phyloP scores from a whole-genome alignment of 129 eudicot genomes.

The Lactuca sativa region DNA sequence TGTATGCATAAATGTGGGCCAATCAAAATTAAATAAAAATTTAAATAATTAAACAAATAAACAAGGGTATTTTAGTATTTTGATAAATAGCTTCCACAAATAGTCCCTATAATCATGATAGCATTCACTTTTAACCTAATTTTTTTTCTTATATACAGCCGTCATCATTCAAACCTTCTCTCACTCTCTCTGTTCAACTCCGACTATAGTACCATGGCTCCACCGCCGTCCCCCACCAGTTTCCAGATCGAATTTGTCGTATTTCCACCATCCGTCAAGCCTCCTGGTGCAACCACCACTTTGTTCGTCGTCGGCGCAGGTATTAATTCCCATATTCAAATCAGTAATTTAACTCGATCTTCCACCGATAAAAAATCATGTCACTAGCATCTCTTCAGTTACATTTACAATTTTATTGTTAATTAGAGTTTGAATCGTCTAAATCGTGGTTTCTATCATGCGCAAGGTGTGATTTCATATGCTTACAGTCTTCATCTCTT shows the following conservation, averaged over 20 bases:
- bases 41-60: too few species aligned
- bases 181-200: too few species aligned
- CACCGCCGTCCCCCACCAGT: constrained; percentile 37
- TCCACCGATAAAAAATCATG: neutral
- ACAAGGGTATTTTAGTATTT: too few species aligned
- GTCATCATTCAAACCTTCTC: too few species aligned
- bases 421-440: neutral
- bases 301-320: constrained; percentile 96
- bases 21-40: too few species aligned
- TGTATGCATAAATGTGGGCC: too few species aligned
- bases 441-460: constrained; percentile 13
- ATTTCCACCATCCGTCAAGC: constrained; percentile 69
- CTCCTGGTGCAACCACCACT: constrained; percentile 59
- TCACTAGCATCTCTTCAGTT: neutral
- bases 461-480: constrained; percentile 62
- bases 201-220: constrained; percentile 29
- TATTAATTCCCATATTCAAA: neutral
- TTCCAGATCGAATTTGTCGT: constrained; percentile 53
- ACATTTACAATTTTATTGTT: too few species aligned
- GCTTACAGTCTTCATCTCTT: too few species aligned
- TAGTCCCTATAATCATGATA: too few species aligned
- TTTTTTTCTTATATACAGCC: too few species aligned
- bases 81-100: too few species aligned
- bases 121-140: too few species aligned
- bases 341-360: neutral